Evolutionary conservation across 495 filamentous ascomycete species (phyloP), one percentile per base, ranked within the genome.

Genomic region (Durotheca rogersii): DNA sequence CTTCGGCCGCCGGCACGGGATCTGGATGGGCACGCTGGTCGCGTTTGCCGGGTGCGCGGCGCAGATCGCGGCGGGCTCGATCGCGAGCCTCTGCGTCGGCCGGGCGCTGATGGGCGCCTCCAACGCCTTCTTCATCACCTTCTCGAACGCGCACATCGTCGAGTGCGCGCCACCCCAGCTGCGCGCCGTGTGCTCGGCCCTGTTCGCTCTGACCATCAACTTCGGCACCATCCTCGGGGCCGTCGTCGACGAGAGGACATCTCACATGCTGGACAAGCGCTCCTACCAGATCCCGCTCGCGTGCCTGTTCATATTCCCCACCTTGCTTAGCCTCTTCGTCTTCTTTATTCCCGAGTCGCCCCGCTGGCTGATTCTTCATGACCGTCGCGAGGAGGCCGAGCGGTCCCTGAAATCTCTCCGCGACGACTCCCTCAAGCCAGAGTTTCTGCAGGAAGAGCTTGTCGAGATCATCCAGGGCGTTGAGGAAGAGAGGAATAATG

Each of bases 331-430:
- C 34, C 44, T 64, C 16, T 66, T 68, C 12, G 44, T 78, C 18
- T 56, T 78, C 49, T 72, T 77, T 48, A 70, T 80, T 9, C 76
- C 76, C 0, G 77, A 80, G 33, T 72, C 69, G 1, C 76, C 77
- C 6, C 68, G 76, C 14, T 80, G 60, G 52, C 30, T 63, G 12
- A 39, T 67, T 15, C 58, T 62, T 17, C 60, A 62, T 29, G 60
- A 49, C 3, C 49, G 41, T 31, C 46, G 49, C 19, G 32, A 46
- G 4, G 45, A 60, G 4, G 63, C 65, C 4, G 48, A 62, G 36
- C 27, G 17, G n/a, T 58, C 65, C 7, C 38, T 68, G 0, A 10
- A 27, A 9, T 41, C 34, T 4, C 56, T 64, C 16, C 54, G 65
- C 7, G 53, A 53, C 1, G 14, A 55, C n/a, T 47, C 52, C 10